These are phyloP conservation scores for Neurospora cerealis DNA, from an alignment of 495 filamentous ascomycete genomes.

Conservation along the genomic window DNA sequence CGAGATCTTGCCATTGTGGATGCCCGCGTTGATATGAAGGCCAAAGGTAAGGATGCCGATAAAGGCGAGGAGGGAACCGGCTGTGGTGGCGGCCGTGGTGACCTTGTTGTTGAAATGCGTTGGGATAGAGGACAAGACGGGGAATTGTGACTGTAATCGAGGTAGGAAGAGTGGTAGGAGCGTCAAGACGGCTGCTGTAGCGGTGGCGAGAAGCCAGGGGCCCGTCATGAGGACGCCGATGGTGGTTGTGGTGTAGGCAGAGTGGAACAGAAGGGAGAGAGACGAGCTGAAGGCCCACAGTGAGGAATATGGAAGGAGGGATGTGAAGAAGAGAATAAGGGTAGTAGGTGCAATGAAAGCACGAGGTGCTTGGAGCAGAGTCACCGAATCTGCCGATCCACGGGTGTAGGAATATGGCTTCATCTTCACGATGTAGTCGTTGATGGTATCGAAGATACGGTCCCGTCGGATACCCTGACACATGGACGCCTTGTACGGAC, in stretches of 20 bases:
- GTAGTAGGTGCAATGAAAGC: slow-evolving; percentile 37
- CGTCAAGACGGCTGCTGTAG: slow-evolving; percentile 15
- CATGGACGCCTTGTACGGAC: slow-evolving; percentile 17
- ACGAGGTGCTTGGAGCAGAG: slow-evolving; percentile 30
- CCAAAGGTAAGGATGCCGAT: slow-evolving; percentile 32
- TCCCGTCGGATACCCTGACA: slow-evolving; percentile 22
- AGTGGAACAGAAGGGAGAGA: slow-evolving; percentile 35
- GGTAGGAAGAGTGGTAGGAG: neutral
- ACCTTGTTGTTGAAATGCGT: slow-evolving; percentile 16
- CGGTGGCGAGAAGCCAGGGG: slow-evolving; percentile 28
- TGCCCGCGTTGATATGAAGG: slow-evolving; percentile 26
- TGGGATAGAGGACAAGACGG: slow-evolving; percentile 7
- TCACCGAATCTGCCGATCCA: slow-evolving; percentile 10
- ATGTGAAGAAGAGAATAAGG: slow-evolving; percentile 30
- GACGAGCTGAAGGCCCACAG: slow-evolving; percentile 34
- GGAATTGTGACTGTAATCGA: neutral
- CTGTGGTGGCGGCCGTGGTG: slow-evolving; percentile 21
- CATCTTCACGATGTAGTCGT: slow-evolving; percentile 27
- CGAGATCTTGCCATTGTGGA: slow-evolving; percentile 8
- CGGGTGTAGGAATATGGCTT: slow-evolving; percentile 27
- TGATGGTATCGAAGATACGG: slow-evolving; percentile 17
- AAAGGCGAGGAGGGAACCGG: slow-evolving; percentile 26
- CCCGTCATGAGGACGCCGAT: slow-evolving; percentile 35
- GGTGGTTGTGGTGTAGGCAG: slow-evolving; percentile 10
- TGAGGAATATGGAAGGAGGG: slow-evolving; percentile 28